Percentiles rank a stretch among this genome's conserved stretches.
These are phyloP conservation scores for Camelina neglecta DNA, from an alignment of 345 rosid species.

Conservation along the genomic window DNA sequence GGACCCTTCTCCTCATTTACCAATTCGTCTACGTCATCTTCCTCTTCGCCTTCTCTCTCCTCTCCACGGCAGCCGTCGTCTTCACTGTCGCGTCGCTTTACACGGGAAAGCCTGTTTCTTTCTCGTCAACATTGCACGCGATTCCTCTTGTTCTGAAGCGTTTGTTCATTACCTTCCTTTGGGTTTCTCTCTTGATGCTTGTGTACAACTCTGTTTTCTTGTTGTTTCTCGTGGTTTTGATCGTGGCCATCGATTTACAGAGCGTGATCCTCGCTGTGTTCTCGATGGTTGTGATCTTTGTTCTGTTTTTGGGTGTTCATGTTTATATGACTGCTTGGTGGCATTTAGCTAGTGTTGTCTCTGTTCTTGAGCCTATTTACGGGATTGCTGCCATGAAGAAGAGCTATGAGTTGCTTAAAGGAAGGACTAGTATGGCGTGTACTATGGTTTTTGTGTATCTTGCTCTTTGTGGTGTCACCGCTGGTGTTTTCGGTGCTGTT, in stretches of 20 bases:
- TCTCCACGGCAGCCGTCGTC: conserved; percentile 95
- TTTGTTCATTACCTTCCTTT: conserved; percentile 75
- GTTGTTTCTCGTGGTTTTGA: conserved; percentile 51
- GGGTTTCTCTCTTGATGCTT: conserved; percentile 74
- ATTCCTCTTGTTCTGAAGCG: conserved; percentile 85
- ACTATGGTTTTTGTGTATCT: conserved; percentile 72
- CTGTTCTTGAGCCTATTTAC: conserved; percentile 87
- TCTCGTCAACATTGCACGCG: conserved; percentile 70
- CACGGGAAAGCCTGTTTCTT: conserved; percentile 81
- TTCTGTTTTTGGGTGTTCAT: conserved; percentile 70
- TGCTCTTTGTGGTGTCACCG: conserved; percentile 53
- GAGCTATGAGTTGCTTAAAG: conserved; percentile 85
- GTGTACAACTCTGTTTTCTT: conserved; percentile 64
- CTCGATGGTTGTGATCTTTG: conserved; percentile 51
- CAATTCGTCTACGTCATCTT: conserved; percentile 79
- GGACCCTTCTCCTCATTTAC: conserved; percentile 68
- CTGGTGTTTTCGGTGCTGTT: conserved; percentile 51
- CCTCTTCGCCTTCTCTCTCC: conserved; percentile 95
- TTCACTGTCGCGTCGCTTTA: conserved; percentile 94
- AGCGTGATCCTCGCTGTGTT: conserved; percentile 51
- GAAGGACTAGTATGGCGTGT: conserved; percentile 63
- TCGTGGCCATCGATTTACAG: conserved; percentile 61
- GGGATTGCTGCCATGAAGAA: conserved; percentile 79
- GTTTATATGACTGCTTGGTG: conserved; percentile 87
- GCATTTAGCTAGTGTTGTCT: conserved; percentile 96